Evolutionary conservation across 768 basidiomycete genomes (phyloP).

Genomic region (Rubroboletus pulcherrimus): DNA sequence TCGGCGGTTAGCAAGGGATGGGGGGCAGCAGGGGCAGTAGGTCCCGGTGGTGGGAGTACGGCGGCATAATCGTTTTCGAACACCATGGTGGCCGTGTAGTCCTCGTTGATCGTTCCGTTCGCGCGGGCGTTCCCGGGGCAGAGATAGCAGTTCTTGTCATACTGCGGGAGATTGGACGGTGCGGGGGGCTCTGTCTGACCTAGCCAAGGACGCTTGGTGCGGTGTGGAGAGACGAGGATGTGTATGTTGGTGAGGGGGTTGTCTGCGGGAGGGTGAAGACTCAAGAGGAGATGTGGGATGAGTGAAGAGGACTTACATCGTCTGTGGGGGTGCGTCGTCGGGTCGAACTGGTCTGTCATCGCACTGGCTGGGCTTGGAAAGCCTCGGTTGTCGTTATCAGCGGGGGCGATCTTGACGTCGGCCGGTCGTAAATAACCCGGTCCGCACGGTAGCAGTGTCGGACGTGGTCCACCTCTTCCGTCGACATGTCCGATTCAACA

Average conservation of each 20-base stretch:
- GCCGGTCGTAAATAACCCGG: not conserved
- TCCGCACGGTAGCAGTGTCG: not conserved
- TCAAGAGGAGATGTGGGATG: not conserved
- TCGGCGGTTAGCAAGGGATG: conserved; percentile 62
- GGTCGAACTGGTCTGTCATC: conserved; percentile 46
- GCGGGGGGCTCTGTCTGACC: conserved; percentile 77
- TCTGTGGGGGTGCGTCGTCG: conserved; percentile 63
- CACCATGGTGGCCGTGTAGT: conserved; percentile 61
- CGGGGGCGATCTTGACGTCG: not conserved
- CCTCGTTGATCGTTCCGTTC: conserved; percentile 64
- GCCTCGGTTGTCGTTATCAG: not conserved
- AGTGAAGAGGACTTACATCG: conserved; percentile 45
- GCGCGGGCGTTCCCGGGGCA: conserved; percentile 82
- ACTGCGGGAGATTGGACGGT: conserved; percentile 46
- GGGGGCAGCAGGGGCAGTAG: conserved; percentile 44
- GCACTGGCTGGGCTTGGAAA: not conserved
- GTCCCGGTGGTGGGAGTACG: conserved; percentile 60
- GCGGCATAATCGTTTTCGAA: conserved; percentile 88
- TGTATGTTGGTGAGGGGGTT: conserved; percentile 78
- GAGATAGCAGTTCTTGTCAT: conserved; percentile 78
- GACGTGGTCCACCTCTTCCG: not conserved
- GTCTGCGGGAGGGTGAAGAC: conserved; percentile 41
- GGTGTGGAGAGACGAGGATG: conserved; percentile 84
- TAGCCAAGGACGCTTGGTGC: conserved; percentile 87
- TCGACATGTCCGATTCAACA: conserved; percentile 29